Base-by-base conservation (phyloP, 257 asterid species). In the Marsdenia floribunda region DNA sequence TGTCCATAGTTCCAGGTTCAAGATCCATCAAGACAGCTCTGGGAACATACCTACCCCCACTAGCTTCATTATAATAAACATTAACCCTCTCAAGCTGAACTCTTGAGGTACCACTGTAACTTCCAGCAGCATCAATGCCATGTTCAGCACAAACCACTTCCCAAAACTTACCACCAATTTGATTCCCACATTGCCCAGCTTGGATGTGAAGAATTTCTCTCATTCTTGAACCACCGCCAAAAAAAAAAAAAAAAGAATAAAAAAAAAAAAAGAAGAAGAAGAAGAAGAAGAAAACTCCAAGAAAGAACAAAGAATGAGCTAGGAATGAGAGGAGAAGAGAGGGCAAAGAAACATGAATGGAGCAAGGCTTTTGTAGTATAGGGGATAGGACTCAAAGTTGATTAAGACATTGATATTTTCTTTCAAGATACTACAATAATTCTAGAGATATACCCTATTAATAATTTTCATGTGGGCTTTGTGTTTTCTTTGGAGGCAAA, bases 101-200 rank as follows among this genome's bases (percentile, higher is more conserved):
- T 40, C 78, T 72, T 16, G 89, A 80, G 6, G 76, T 81, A 29
- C 92, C 90, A 0, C 65, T 85, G 13, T 85, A 87, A 69, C 81
- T 86, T 38, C 92, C 96, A 3, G 61, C 2, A 9, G 83, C 84
- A 71, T 86, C 82, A 61, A 89, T 89, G 1, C 92, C 96, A 74
- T 89, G 96, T 68, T 89, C 96, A 65, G 55, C 84, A 74, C 96
- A 89, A 13, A 89, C 90, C 22, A 86, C 95, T 70, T 87, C 95
- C 95, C 95, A 89, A 47, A 89, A 89, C 86, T 89, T 89, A 74
- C 87, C 90, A 14, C 92, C 96, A 50, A 89, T 89, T 75, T 89
- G 96, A 80, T 89, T 89, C 18, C 96, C 96, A 73, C 96, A 89
- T 80, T 87, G 96, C 26, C 96, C 92, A 47, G 89, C 96, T 83